Conservation (phyloP, 2,329 filamentous ascomycete species). For the Trichophyton verrucosum region DNA sequence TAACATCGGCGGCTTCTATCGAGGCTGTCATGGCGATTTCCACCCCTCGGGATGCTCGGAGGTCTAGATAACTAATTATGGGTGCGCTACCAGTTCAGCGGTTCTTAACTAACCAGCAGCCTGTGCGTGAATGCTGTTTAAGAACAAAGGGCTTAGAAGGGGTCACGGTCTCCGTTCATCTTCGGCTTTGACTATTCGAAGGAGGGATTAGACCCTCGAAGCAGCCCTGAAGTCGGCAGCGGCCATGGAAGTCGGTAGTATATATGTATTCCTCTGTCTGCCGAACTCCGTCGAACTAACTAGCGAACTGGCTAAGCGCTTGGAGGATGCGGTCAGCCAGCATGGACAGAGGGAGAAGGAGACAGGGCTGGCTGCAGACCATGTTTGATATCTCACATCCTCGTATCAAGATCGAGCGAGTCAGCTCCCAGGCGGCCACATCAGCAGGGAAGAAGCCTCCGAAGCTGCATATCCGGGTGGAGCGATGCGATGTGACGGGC, state of each 20-base stretch:
- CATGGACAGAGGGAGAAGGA: not conserved
- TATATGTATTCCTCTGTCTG: not conserved
- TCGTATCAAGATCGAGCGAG: not conserved
- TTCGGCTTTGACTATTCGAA: not conserved
- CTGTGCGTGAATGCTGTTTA: not conserved
- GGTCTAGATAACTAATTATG: not conserved
- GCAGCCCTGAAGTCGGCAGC: not conserved
- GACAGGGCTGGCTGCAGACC: not conserved
- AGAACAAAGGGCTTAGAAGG: not conserved
- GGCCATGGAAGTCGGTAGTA: not conserved
- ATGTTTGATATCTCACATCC: not conserved
- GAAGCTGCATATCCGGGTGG: not conserved
- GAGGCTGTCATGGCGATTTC: not conserved
- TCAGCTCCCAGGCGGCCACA: not conserved
- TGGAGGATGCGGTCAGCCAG: not conserved
- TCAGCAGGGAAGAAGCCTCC: not conserved
- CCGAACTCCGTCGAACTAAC: not conserved
- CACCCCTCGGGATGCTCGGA: not conserved
- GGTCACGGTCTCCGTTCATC: not conserved
- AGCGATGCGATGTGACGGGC: constrained; percentile 3
- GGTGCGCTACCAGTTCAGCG: not conserved
- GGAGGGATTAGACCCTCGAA: not conserved
- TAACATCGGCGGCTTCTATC: not conserved
- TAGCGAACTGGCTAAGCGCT: not conserved
- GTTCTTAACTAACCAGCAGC: not conserved